Evolutionary conservation across 108 stramenopile genomes (phyloP).

Genomic region (Hondaea fermentalgiana): DNA sequence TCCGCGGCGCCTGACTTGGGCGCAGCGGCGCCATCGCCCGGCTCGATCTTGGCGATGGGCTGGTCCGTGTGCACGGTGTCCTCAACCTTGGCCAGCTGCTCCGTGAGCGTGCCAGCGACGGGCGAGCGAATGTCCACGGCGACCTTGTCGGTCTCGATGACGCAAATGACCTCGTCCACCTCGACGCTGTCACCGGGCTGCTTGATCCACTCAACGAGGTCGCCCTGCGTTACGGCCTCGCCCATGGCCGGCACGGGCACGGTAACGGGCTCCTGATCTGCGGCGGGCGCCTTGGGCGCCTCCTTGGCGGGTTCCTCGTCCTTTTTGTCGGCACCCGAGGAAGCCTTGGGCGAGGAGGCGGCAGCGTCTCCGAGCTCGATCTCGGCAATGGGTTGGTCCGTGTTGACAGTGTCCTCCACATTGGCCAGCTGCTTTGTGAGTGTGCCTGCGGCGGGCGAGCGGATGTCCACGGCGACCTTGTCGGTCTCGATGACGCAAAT

Average conservation of each 20-base stretch:
- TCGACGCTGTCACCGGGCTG: conserved; percentile 40
- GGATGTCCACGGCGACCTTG: conserved; percentile 84
- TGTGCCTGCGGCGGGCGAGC: conserved; percentile 70
- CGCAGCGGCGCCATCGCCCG: neutral
- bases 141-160: conserved; percentile 96
- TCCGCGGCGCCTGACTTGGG: neutral
- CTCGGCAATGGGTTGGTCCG: neutral
- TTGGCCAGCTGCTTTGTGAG: conserved; percentile 79
- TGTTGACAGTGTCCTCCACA: conserved; percentile 84
- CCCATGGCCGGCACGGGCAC: conserved; percentile 45
- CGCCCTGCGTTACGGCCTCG: conserved; percentile 76
- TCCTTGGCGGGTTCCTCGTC: neutral
- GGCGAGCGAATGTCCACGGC: conserved; percentile 76
- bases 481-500: conserved; percentile 79
- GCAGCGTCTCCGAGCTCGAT: neutral
- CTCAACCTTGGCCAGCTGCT: conserved; percentile 80
- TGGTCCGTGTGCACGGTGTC: conserved; percentile 70
- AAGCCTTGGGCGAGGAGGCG: neutral
- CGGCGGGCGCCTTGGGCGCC: neutral
- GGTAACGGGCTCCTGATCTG: neutral
- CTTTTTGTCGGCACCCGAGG: too few species aligned
- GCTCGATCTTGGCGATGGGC: neutral
- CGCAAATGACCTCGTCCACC: conserved; percentile 45
- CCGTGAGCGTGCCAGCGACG: conserved; percentile 68
- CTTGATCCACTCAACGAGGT: conserved; percentile 70